phyloP scores from a whole-genome alignment of 305 asterid genomes.

The Andrographis paniculata region DNA sequence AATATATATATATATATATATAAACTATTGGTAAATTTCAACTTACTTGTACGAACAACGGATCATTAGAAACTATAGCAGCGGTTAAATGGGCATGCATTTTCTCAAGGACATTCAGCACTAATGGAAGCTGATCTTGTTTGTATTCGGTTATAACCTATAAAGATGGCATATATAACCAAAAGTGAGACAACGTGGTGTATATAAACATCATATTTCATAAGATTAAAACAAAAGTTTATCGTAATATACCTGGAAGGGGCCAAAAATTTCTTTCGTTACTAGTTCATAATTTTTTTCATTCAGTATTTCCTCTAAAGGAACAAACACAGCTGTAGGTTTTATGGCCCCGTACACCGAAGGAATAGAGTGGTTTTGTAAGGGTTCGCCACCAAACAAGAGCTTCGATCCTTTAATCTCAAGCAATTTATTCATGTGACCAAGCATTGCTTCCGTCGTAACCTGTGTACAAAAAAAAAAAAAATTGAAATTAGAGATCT shows the following conservation, averaged over 20 bases:
- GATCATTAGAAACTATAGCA: slow-evolving; percentile 87
- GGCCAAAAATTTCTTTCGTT: slow-evolving; percentile 88
- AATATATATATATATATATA: background rate
- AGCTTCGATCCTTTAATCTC: slow-evolving; percentile 78
- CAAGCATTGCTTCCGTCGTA: slow-evolving; percentile 80
- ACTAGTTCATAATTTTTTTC: slow-evolving; percentile 63
- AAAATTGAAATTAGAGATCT: slow-evolving; percentile 1
- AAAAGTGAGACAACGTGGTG: background rate
- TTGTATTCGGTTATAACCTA: slow-evolving; percentile 80
- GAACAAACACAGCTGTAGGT: slow-evolving; percentile 92
- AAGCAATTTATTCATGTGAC: slow-evolving; percentile 56
- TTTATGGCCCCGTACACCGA: slow-evolving; percentile 75
- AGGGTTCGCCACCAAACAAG: slow-evolving; percentile 77
- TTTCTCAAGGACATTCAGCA: slow-evolving; percentile 58
- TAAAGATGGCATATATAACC: background rate
- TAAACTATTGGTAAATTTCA: background rate
- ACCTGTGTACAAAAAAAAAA: slow-evolving; percentile 30
- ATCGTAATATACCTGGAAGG: slow-evolving; percentile 60
- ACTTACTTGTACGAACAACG: slow-evolving; percentile 69
- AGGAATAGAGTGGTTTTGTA: slow-evolving; percentile 79
- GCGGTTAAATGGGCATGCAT: slow-evolving; percentile 98
- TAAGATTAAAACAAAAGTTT: background rate
- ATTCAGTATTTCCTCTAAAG: slow-evolving; percentile 79
- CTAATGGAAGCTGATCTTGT: slow-evolving; percentile 56
- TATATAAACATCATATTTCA: no score